Evolutionary conservation across 1,284 basidiomycete genomes (phyloP), one percentile per base, ranked within the genome.

Genomic region (Flammula alnicola): DNA sequence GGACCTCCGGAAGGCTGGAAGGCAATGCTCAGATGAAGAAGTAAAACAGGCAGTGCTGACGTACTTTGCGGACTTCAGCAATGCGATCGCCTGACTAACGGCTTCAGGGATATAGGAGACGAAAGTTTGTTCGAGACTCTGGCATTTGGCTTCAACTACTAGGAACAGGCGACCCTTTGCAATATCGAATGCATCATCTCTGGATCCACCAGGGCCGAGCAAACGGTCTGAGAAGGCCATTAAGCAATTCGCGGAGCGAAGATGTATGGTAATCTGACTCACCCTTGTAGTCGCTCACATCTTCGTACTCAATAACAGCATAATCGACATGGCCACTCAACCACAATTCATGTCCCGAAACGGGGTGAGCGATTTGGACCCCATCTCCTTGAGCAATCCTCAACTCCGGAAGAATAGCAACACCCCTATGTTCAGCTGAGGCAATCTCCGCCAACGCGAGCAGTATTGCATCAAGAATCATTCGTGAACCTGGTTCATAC

Each of bases 401-500:
- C 60, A 61, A 57, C 40, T 55, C 56, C 20, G 60, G 60, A 47
- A 62, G 52, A 40, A 62, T 64, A 37, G 61, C 60, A 49, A 59
- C 47, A 19, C 42, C 42, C 5, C 47, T 44, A 23, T 49, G n/a
- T 38, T 50, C 11, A 48, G 44, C 46, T 31, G 57, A 54, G 44
- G 43, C 31, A 51, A 63, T 58, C 40, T 61, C 52, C 12, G 57
- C 44, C 47, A 63, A 52, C 22, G 63, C 33, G 37, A 64, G 53
- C 38, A 63, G 54, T 48, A 65, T 57, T 23, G 61, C 59, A 32
- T 65, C 55, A 40, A 63, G 54, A 52, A 65, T 57, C 63, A 65
- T 65, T 20, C 57, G 54, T 4, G 57, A 51, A 49, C 59, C 56
- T 32, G 61, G 32, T 54, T 49, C 44, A 33, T 51, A 56, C 62